These are phyloP conservation scores for Reticulascus tulasneorum DNA, from an alignment of 2,329 filamentous ascomycete species.

Conservation along the genomic window DNA sequence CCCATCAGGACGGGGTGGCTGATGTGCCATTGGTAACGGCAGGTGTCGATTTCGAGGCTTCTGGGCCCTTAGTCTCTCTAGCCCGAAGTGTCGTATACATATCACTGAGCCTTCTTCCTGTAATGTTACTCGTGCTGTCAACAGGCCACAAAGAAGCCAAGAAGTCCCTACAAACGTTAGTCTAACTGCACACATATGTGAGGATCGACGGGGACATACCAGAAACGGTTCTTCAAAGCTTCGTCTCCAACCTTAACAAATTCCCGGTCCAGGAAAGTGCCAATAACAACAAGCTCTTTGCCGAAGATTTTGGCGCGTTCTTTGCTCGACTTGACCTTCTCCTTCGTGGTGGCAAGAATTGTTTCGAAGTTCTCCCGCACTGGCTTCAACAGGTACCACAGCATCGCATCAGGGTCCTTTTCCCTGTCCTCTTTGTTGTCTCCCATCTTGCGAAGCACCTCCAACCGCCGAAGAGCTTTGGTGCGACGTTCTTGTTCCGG, in stretches of 20 bases:
- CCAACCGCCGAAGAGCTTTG: slow-evolving; percentile 35
- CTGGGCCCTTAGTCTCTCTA: slow-evolving; percentile 23
- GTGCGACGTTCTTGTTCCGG: slow-evolving; percentile 30
- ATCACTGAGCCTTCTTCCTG: slow-evolving; percentile 38
- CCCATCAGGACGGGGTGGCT: slow-evolving; percentile 6
- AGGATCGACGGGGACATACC: slow-evolving; percentile 5
- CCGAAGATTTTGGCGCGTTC: slow-evolving; percentile 60
- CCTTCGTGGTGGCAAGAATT: slow-evolving; percentile 58
- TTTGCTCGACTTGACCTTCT: slow-evolving; percentile 59
- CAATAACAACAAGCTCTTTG: slow-evolving; percentile 56
- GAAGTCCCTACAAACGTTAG: slow-evolving; percentile 32
- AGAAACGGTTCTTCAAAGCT: slow-evolving; percentile 17
- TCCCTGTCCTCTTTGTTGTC: slow-evolving; percentile 47
- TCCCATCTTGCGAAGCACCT: slow-evolving; percentile 40
- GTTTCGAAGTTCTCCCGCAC: slow-evolving; percentile 57
- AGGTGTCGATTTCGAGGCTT: slow-evolving; percentile 6
- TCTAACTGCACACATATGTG: background rate
- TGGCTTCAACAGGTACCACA: slow-evolving; percentile 51
- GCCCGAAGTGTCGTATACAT: slow-evolving; percentile 39
- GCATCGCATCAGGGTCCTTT: slow-evolving; percentile 41
- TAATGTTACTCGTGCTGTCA: slow-evolving; percentile 40
- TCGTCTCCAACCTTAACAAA: slow-evolving; percentile 31
- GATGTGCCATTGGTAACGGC: slow-evolving; percentile 13
- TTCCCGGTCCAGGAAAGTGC: slow-evolving; percentile 51
- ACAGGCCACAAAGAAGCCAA: slow-evolving; percentile 43